These are phyloP conservation scores for Acacia confusa DNA, from an alignment of 306 rosid genomes.

Conservation along the genomic window DNA sequence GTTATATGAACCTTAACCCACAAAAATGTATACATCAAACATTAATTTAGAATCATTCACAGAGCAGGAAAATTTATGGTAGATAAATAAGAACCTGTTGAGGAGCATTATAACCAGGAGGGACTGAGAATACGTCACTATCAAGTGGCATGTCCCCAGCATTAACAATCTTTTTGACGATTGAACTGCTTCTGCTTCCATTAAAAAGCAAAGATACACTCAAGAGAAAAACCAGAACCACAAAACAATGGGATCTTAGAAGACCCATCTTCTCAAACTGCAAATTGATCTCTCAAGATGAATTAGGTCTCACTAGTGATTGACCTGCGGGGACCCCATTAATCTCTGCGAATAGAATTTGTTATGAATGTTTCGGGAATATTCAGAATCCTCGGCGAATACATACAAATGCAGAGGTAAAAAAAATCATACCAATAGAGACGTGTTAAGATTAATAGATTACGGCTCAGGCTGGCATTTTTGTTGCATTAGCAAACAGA, in stretches of 20 bases:
- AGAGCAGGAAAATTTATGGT: background rate
- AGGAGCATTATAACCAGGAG: constrained; percentile 75
- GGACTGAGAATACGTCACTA: constrained; percentile 62
- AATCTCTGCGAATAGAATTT: background rate
- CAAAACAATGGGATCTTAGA: constrained; percentile 25
- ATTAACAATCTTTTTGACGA: constrained; percentile 41
- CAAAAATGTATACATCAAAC: constrained; percentile 7
- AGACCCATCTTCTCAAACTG: constrained; percentile 36
- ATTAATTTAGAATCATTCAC: too few relatives aligned
- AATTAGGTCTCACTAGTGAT: background rate
- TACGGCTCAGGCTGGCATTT: background rate
- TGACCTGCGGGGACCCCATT: background rate
- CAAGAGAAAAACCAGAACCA: constrained; percentile 34
- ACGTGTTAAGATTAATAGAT: background rate
- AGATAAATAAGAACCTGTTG: constrained; percentile 54
- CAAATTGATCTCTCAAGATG: background rate
- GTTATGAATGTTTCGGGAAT: background rate
- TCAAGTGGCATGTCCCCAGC: constrained; percentile 54
- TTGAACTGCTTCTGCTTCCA: constrained; percentile 56
- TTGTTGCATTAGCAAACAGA: background rate
- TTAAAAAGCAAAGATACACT: constrained; percentile 39
- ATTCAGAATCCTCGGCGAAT: background rate
- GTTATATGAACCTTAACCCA: constrained; percentile 82
- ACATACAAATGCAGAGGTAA: background rate
- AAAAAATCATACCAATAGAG: background rate